Evolutionary conservation across 768 basidiomycete species (phyloP).

Genomic region (Leccinum truebloodii): DNA sequence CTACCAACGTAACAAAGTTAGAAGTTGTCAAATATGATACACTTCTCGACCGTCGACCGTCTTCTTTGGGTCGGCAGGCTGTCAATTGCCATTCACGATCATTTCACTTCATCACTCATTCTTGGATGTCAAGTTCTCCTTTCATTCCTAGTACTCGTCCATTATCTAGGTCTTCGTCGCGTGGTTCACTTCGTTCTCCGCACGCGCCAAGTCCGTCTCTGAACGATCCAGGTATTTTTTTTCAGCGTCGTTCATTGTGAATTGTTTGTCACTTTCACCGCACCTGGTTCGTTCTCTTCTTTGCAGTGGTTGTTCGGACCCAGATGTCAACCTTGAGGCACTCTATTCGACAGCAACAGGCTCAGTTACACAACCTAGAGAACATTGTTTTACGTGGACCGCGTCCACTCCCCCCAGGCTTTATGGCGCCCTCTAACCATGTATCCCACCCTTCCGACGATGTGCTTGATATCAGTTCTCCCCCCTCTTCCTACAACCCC

Average conservation of each 20-base stretch:
- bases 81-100: conserved; percentile 26
- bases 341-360: conserved; percentile 81
- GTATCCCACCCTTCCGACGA: conserved; percentile 36
- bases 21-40: conserved; percentile 1
- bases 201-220: conserved; percentile 57
- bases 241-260: conserved; percentile 23
- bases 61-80: conserved; percentile 17
- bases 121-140: conserved; percentile 39
- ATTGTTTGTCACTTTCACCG: conserved; percentile 21
- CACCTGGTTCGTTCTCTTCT: conserved; percentile 29
- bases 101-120: conserved; percentile 19
- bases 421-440: conserved; percentile 42
- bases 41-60: too few relatives aligned
- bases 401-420: conserved; percentile 51
- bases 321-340: conserved; percentile 84
- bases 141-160: conserved; percentile 38
- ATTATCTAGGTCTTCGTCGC: conserved; percentile 50
- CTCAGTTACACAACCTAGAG: conserved; percentile 71
- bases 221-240: conserved; percentile 69
- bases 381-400: conserved; percentile 67
- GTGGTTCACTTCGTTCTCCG: conserved; percentile 46
- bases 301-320: conserved; percentile 68
- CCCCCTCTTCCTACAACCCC: conserved; percentile 35
- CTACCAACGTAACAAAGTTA: not conserved
- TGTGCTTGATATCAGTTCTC: conserved; percentile 34